Evolutionary conservation across 2,329 filamentous ascomycete species (phyloP).

Genomic region (Monilinia fructicola): DNA sequence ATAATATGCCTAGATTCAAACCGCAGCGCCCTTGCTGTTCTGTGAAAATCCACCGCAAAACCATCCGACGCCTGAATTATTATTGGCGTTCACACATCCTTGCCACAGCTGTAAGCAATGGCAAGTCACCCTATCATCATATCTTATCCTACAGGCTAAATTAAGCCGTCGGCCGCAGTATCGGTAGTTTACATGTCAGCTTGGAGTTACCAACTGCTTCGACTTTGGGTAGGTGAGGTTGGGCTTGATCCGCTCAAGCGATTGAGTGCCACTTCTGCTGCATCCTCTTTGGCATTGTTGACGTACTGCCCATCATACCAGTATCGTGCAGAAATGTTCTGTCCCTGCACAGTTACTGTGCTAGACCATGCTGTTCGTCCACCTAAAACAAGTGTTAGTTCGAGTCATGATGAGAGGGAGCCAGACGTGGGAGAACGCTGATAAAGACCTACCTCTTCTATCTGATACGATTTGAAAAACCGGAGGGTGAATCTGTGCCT

Average conservation of each 20-base stretch:
- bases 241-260: slow-evolving; percentile 49
- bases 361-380: slow-evolving; percentile 90
- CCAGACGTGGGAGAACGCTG: not conserved
- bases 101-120: slow-evolving; percentile 35
- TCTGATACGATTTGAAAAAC: slow-evolving; percentile 72
- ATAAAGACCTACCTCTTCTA: slow-evolving; percentile 60
- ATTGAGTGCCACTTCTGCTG: slow-evolving; percentile 76
- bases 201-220: slow-evolving; percentile 42
- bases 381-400: slow-evolving; percentile 51
- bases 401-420: slow-evolving; percentile 4
- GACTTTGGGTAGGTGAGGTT: slow-evolving; percentile 46
- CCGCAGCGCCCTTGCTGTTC: slow-evolving; percentile 36
- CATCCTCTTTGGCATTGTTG: slow-evolving; percentile 86
- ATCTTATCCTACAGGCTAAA: slow-evolving; percentile 39
- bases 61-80: slow-evolving; percentile 37
- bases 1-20: slow-evolving; percentile 23
- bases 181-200: slow-evolving; percentile 20
- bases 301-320: slow-evolving; percentile 91
- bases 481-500: slow-evolving; percentile 53
- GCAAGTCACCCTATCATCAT: slow-evolving; percentile 29
- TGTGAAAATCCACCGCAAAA: slow-evolving; percentile 36
- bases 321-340: slow-evolving; percentile 68
- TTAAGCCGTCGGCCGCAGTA: slow-evolving; percentile 25
- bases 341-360: slow-evolving; percentile 69
- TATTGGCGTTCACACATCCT: slow-evolving; percentile 37